Evolutionary conservation across 2,329 filamentous ascomycete species (phyloP).

Genomic region (Aspergillus pseudoterreus): DNA sequence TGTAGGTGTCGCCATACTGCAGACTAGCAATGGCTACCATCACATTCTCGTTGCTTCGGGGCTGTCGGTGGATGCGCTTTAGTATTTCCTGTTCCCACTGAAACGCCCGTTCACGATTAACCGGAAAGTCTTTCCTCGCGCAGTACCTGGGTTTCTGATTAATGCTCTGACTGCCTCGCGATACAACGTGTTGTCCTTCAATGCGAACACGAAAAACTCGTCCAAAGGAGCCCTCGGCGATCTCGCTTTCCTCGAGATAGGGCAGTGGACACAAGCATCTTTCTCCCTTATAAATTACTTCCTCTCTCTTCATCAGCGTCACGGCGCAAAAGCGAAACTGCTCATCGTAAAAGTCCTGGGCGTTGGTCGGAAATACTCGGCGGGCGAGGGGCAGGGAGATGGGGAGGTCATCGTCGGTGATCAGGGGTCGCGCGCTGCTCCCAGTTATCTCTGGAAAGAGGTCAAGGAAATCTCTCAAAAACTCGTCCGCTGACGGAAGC

Average conservation of each 20-base stretch:
- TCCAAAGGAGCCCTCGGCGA: conserved; percentile 32
- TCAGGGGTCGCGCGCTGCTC: neutral
- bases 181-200: conserved; percentile 33
- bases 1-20: conserved; percentile 32
- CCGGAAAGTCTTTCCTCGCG: conserved; percentile 39
- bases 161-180: conserved; percentile 7
- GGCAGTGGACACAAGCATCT: conserved; percentile 23
- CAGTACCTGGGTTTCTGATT: conserved; percentile 15
- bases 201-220: conserved; percentile 27
- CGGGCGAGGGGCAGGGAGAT: conserved; percentile 2
- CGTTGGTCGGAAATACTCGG: conserved; percentile 10
- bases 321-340: conserved; percentile 34
- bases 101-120: conserved; percentile 8
- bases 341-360: conserved; percentile 26
- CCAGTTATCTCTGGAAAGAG: conserved; percentile 1
- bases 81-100: conserved; percentile 31
- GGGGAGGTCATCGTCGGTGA: conserved; percentile 10
- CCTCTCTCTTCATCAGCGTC: conserved; percentile 23
- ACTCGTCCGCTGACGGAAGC: conserved; percentile 19
- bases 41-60: conserved; percentile 32
- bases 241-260: conserved; percentile 29
- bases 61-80: conserved; percentile 31
- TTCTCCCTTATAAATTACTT: conserved; percentile 21
- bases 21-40: conserved; percentile 36
- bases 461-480: conserved; percentile 10